Evolutionary conservation across 2,329 filamentous ascomycete species (phyloP), one percentile per base, ranked within the genome.

Genomic region (Hypoxylon sp.): DNA sequence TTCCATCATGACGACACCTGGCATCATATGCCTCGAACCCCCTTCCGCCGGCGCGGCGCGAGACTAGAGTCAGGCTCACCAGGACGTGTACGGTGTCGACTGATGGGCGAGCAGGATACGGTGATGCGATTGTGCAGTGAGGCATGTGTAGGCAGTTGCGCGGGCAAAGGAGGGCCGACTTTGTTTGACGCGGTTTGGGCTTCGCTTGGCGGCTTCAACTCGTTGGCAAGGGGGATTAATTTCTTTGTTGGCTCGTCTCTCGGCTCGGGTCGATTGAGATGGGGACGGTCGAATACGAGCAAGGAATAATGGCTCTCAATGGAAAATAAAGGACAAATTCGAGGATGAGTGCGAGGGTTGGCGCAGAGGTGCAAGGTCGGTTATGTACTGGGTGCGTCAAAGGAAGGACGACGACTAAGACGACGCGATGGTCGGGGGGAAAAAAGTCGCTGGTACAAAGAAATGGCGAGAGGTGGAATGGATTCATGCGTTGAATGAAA

Each of bases 1-100:
- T 65, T 84, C 81, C 81, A 84, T 84, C 67, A 77, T 80, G 75
- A 83, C 76, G 67, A 77, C 70, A 67, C 81, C 80, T 62, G 82
- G 81, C 82, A 83, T 84, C 69, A 64, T 69, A 66, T 54, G 65
- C 64, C 61, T 73, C 68, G 42, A 66, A 67, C 67, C 69, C 70
- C 70, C 68, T 70, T 71, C 69, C 70, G 69, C 67, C 70, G 64
- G 59, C 62, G 62, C 67, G 68, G 70, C 68, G 66, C 66, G 66
- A 67, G 41, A 60, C 35, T 64, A 29, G 48, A 57, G 59, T 48
- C 54, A 46, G 42, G 55, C 50, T 64, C 61, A 64, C 64, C 62
- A 63, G 50, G 37, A 53, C 42, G 45, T 59, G 21, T 37, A 29
- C 17, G 45, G 33, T 55, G 13, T 52, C 48, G 46, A 40, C 49